Evolutionary conservation across 331 rosid genomes (phyloP).

Genomic region (Pyracantha coccinea): DNA sequence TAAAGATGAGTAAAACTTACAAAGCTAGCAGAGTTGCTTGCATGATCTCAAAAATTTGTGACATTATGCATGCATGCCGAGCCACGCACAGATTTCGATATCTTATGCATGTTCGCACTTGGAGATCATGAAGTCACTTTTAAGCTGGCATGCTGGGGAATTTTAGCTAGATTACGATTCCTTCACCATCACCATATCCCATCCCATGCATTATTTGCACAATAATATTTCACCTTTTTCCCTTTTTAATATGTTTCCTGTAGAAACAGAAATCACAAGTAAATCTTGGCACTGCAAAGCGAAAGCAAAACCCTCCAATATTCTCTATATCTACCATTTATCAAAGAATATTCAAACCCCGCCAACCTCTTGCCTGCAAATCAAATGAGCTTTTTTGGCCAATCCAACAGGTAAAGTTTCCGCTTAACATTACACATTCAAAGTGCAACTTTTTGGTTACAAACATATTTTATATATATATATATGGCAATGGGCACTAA

Average conservation of each 20-base stretch:
- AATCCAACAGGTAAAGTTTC: not conserved
- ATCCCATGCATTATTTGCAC: constrained; percentile 17
- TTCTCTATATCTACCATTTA: constrained; percentile 3
- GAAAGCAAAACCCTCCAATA: constrained; percentile 9
- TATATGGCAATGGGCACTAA: no score
- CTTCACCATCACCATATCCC: not conserved
- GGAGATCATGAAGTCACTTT: constrained; percentile 15
- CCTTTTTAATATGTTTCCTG: not conserved
- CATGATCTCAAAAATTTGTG: not conserved
- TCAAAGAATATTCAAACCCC: constrained; percentile 3
- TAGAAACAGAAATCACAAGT: not conserved
- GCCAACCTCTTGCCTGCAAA: not conserved
- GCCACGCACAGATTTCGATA: constrained; percentile 4
- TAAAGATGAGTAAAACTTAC: no score
- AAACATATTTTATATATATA: not conserved
- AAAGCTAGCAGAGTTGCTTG: not conserved
- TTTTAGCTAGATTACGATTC: constrained; percentile 17
- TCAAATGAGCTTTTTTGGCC: not conserved
- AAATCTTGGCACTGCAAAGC: constrained; percentile 23
- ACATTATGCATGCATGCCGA: not conserved
- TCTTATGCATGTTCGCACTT: no score
- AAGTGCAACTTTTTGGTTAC: not conserved
- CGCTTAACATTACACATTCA: not conserved
- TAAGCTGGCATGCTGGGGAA: constrained; percentile 30
- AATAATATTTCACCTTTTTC: constrained; percentile 2